A percentile compares a stretch with the other conserved stretches of the same genome.
These are phyloP conservation scores for Suhomyces terraborum DNA, from an alignment of 1,139 yeast genomes.

Conservation along the genomic window DNA sequence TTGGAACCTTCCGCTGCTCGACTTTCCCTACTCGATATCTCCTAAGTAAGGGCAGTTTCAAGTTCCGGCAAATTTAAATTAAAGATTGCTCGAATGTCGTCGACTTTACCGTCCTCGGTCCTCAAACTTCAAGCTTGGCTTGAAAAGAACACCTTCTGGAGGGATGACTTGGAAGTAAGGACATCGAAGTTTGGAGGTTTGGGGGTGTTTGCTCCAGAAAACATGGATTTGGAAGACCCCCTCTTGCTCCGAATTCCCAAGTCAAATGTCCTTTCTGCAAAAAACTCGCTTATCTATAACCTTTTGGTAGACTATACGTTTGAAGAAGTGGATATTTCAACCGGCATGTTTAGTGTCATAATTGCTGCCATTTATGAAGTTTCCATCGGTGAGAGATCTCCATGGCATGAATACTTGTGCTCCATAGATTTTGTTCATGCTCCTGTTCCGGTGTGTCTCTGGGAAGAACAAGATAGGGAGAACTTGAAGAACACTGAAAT, in stretches of 20 bases:
- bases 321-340: constrained; percentile 33
- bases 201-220: constrained; percentile 57
- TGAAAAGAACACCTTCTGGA: constrained; percentile 51
- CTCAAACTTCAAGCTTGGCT: constrained; percentile 42
- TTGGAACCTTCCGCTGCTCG: background rate
- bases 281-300: constrained; percentile 68
- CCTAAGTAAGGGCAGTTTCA: background rate
- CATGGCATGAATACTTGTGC: constrained; percentile 71
- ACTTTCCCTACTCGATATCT: background rate
- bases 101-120: constrained; percentile 1
- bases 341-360: constrained; percentile 59
- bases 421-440: constrained; percentile 47
- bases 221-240: constrained; percentile 37
- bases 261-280: constrained; percentile 53
- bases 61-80: background rate
- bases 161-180: constrained; percentile 47
- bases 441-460: constrained; percentile 63
- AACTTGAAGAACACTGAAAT: constrained; percentile 67
- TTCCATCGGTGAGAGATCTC: constrained; percentile 53
- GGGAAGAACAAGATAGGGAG: constrained; percentile 55
- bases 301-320: constrained; percentile 57
- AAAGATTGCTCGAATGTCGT: constrained; percentile 5
- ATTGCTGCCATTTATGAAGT: constrained; percentile 74
- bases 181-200: constrained; percentile 62
- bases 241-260: constrained; percentile 53